These are phyloP conservation scores for Salvia miltiorrhiza DNA, from an alignment of 257 asterid species.

Conservation along the genomic window DNA sequence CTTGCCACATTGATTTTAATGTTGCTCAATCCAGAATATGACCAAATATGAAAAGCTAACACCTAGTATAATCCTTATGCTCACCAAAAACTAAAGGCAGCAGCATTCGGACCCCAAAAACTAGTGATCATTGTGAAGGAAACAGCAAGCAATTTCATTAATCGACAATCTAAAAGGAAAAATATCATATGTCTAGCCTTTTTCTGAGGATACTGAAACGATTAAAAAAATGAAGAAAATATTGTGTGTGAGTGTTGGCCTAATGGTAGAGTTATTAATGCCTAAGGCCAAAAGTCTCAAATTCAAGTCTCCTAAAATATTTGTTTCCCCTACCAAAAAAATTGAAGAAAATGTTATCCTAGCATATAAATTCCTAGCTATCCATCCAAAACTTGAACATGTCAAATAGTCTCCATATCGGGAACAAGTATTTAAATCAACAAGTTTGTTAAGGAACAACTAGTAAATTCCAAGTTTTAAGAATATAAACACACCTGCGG, in stretches of 20 bases:
- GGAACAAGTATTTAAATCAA: neutral
- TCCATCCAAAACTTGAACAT: conserved; percentile 11
- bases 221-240: too few relatives aligned
- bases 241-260: too few relatives aligned
- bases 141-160: neutral
- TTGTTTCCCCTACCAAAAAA: too few relatives aligned
- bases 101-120: neutral
- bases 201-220: neutral
- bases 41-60: neutral
- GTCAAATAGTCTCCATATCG: neutral
- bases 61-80: neutral
- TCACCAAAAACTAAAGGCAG: neutral
- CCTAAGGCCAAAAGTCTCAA: too few relatives aligned
- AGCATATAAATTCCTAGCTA: neutral
- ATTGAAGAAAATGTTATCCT: neutral
- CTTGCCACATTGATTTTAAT: neutral
- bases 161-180: neutral
- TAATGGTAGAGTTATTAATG: too few relatives aligned
- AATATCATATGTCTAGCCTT: neutral
- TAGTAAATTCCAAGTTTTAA: neutral
- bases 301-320: too few relatives aligned
- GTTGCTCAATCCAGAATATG: neutral
- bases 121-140: neutral
- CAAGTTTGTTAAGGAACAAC: neutral
- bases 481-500: conserved; percentile 66